Evolutionary conservation across 352 stramenopile genomes (phyloP).

Genomic region (Phytophthora syringae): DNA sequence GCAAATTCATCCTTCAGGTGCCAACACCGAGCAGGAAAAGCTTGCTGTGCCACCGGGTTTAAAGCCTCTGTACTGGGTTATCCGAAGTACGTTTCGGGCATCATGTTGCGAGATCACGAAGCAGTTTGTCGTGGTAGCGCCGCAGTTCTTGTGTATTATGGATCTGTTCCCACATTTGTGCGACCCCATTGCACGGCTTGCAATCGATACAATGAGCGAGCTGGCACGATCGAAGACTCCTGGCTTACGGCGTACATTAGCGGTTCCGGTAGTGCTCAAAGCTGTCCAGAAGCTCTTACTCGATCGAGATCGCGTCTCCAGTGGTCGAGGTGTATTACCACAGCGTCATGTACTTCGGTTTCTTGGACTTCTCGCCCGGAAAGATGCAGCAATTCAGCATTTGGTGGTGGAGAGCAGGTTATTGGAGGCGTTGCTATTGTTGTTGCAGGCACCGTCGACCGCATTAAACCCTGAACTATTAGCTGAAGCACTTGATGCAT

Average conservation of each 20-base stretch:
- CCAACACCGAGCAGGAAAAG: slow-evolving; percentile 15
- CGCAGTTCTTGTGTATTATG: slow-evolving; percentile 55
- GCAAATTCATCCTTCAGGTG: slow-evolving; percentile 3
- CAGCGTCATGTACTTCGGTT: slow-evolving; percentile 54
- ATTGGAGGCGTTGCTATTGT: slow-evolving; percentile 49
- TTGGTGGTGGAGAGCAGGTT: slow-evolving; percentile 62
- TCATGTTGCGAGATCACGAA: slow-evolving; percentile 34
- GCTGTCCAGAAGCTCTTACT: slow-evolving; percentile 45
- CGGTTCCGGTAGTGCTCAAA: slow-evolving; percentile 54
- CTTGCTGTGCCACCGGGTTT: slow-evolving; percentile 12
- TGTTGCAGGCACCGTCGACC: slow-evolving; percentile 57
- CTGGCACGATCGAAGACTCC: slow-evolving; percentile 34
- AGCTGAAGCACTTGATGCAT: slow-evolving; percentile 50
- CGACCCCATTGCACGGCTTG: slow-evolving; percentile 45
- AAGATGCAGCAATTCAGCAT: slow-evolving; percentile 53
- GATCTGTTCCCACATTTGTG: slow-evolving; percentile 50
- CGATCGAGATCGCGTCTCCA: slow-evolving; percentile 35
- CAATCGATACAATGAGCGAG: slow-evolving; percentile 47
- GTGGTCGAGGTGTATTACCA: slow-evolving; percentile 15
- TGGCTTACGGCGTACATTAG: slow-evolving; percentile 38
- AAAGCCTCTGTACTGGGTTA: slow-evolving; percentile 46
- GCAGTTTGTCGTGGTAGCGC: slow-evolving; percentile 41
- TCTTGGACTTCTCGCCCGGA: slow-evolving; percentile 48
- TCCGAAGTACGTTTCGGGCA: slow-evolving; percentile 41
- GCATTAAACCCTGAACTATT: slow-evolving; percentile 46